These are phyloP conservation scores for Spizellomyces punctatus DNA, from an alignment of 192 early-diverging fungal species.

Conservation along the genomic window DNA sequence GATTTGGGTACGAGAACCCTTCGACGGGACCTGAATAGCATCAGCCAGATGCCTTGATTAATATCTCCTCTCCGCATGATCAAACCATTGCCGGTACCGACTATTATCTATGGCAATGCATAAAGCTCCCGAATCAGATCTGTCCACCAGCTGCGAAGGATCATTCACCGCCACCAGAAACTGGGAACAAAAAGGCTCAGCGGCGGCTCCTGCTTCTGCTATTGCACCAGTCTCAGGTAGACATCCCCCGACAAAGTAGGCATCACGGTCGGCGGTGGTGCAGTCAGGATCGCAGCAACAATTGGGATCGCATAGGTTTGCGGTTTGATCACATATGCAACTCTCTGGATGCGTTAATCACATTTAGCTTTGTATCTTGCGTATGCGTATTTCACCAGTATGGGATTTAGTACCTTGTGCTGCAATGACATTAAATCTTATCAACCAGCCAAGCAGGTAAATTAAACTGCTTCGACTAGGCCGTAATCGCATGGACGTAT, in stretches of 20 bases:
- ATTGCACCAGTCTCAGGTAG: neutral
- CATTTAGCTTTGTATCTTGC: no score
- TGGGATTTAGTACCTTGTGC: no score
- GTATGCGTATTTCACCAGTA: no score
- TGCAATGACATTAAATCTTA: no score
- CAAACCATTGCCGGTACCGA: no score
- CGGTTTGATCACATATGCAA: slow-evolving; percentile 28
- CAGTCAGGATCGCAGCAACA: slow-evolving; percentile 39
- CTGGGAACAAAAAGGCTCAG: neutral
- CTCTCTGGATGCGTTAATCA: neutral
- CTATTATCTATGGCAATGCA: no score
- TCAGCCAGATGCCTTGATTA: neutral
- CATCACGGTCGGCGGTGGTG: neutral
- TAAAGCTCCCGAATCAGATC: no score
- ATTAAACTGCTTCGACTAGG: no score
- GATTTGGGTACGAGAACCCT: slow-evolving; percentile 27
- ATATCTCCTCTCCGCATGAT: neutral
- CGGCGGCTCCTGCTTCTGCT: neutral
- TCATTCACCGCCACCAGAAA: no score
- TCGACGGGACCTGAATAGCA: slow-evolving; percentile 16
- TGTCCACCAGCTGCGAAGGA: no score
- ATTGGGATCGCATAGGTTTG: slow-evolving; percentile 22
- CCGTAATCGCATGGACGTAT: no score
- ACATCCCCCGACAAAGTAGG: neutral
- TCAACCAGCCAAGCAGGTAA: no score